Percentiles rank a stretch among this genome's conserved stretches.
Evolutionary conservation across 768 basidiomycete genomes (phyloP).

Genomic region (Termitomyces sp.): DNA sequence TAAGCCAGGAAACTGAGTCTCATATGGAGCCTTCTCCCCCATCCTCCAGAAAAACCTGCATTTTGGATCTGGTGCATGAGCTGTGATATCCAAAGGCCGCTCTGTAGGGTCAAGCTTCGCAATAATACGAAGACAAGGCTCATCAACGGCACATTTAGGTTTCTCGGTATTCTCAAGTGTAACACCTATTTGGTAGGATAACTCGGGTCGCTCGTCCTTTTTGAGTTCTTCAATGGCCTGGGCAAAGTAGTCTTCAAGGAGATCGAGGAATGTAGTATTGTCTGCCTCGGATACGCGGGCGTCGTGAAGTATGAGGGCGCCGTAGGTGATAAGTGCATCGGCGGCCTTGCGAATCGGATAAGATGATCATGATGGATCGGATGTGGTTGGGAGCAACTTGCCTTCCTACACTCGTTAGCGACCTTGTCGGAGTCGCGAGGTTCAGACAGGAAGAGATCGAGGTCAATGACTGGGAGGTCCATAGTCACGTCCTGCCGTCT

Average conservation of each 20-base stretch:
- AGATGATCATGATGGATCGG: not conserved
- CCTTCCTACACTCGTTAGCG: constrained; percentile 66
- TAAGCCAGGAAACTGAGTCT: constrained; percentile 72
- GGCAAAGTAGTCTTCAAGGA: constrained; percentile 91
- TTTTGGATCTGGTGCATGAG: constrained; percentile 87
- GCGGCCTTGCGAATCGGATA: constrained; percentile 54
- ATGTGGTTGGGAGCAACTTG: constrained; percentile 20
- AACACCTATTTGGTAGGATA: constrained; percentile 90
- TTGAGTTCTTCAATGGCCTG: constrained; percentile 62
- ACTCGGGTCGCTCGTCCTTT: constrained; percentile 81
- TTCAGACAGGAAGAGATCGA: constrained; percentile 65
- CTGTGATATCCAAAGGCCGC: constrained; percentile 80
- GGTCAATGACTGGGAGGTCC: constrained; percentile 72
- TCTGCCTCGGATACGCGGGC: constrained; percentile 81
- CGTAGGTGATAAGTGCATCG: constrained; percentile 77
- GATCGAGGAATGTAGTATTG: constrained; percentile 80
- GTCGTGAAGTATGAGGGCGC: constrained; percentile 85
- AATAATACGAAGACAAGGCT: constrained; percentile 81
- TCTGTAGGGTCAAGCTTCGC: constrained; percentile 72
- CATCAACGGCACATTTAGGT: constrained; percentile 80
- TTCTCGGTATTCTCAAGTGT: constrained; percentile 97
- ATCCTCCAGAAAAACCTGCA: constrained; percentile 93
- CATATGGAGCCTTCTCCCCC: constrained; percentile 70
- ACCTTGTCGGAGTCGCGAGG: constrained; percentile 46
- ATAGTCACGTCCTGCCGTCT: constrained; percentile 37